Evolutionary conservation across 176 grass and related monocot genomes (phyloP).

Genomic region (Avena eriantha): DNA sequence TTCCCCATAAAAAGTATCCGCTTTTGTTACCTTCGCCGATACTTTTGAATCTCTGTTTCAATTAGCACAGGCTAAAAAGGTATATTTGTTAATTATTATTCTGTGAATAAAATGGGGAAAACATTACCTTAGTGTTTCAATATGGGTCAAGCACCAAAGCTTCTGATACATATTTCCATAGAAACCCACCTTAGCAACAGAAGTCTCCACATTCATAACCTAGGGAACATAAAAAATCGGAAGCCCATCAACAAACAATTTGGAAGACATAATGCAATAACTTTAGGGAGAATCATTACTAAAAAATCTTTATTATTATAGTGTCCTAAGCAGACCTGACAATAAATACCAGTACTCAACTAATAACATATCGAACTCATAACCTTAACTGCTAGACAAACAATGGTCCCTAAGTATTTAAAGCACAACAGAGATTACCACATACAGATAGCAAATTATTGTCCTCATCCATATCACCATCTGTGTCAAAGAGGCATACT

Average conservation of each 20-base stretch:
- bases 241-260: not conserved
- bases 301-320: not conserved
- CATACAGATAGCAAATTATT: constrained; percentile 67
- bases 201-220: constrained; percentile 97
- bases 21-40: not conserved
- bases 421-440: constrained; percentile 19
- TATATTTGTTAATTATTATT: not conserved
- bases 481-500: constrained; percentile 78
- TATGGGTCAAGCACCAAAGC: constrained; percentile 96
- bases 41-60: not conserved
- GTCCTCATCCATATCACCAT: constrained; percentile 82
- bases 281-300: constrained; percentile 1
- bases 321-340: not conserved
- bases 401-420: not conserved
- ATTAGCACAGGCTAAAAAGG: not conserved
- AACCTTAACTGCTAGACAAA: constrained; percentile 14
- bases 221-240: constrained; percentile 46
- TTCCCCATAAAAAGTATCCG: not conserved
- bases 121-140: constrained; percentile 90
- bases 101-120: not conserved
- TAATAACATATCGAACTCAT: not conserved
- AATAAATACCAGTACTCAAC: not conserved
- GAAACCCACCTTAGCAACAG: constrained; percentile 85
- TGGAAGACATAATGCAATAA: constrained; percentile 9
- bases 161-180: constrained; percentile 79